Conservation (phyloP, 192 early-diverging fungal genomes). For the Paraglomus occultum region DNA sequence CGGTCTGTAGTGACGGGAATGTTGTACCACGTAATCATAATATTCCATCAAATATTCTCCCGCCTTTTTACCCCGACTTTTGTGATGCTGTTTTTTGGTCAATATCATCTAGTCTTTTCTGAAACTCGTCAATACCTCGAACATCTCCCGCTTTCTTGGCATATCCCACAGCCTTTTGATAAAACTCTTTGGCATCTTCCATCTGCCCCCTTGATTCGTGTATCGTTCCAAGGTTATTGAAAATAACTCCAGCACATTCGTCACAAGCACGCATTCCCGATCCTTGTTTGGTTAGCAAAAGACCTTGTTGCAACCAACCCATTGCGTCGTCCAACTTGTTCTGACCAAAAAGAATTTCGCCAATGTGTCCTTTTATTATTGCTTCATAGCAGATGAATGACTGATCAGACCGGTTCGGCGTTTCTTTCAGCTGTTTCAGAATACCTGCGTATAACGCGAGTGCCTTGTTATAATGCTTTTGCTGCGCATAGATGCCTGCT, state of each 20-base stretch:
- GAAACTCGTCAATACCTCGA: slow-evolving; percentile 2
- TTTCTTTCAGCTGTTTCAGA: slow-evolving; percentile 39
- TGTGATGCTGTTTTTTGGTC: too few relatives aligned
- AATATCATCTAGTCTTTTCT: background rate
- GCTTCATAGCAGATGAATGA: slow-evolving; percentile 48
- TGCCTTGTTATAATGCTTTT: slow-evolving; percentile 45
- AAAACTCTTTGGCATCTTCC: slow-evolving; percentile 1
- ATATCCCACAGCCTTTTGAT: slow-evolving; percentile 9
- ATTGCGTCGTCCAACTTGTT: slow-evolving; percentile 50
- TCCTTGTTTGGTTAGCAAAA: slow-evolving; percentile 42
- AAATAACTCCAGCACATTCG: slow-evolving; percentile 53
- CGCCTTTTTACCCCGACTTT: too few relatives aligned
- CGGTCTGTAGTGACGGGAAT: too few relatives aligned
- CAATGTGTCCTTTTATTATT: slow-evolving; percentile 52
- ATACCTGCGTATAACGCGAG: slow-evolving; percentile 47
- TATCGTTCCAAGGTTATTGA: slow-evolving; percentile 50
- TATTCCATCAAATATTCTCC: too few relatives aligned
- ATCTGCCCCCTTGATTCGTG: slow-evolving; percentile 42
- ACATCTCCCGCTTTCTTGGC: slow-evolving; percentile 20
- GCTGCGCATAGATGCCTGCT: slow-evolving; percentile 51
- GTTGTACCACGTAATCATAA: too few relatives aligned
- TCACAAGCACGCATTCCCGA: slow-evolving; percentile 45
- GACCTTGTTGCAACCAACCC: slow-evolving; percentile 55
- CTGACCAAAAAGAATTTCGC: slow-evolving; percentile 47
- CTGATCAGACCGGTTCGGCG: background rate